Evolutionary conservation across 1,284 basidiomycete genomes (phyloP).

Genomic region (Trametes polyzona): DNA sequence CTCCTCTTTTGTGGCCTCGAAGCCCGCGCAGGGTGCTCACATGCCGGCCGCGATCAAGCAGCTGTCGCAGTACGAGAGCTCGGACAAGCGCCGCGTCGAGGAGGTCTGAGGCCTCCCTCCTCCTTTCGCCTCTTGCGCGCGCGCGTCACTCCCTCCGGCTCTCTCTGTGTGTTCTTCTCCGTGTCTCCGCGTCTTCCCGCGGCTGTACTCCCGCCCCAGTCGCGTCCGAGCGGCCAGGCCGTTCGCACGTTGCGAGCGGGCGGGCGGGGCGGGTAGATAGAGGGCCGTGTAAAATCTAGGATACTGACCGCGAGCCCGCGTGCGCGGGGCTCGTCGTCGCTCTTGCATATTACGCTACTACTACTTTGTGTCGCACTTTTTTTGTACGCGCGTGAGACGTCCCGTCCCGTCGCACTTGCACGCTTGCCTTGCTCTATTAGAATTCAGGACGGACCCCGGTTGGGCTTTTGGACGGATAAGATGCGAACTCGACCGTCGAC

Average conservation of each 20-base stretch:
- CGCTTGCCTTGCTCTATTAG: no score
- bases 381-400: not conserved
- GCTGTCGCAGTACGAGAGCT: constrained; percentile 12
- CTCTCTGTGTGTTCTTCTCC: not conserved
- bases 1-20: not conserved
- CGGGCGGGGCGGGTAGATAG: no score
- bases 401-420: not conserved
- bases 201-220: not conserved
- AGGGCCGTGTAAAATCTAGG: constrained; percentile 13
- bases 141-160: not conserved
- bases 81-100: constrained; percentile 16
- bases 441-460: not conserved
- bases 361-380: not conserved
- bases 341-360: constrained; percentile 4
- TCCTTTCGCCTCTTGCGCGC: not conserved
- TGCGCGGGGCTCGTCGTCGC: not conserved
- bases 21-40: no score
- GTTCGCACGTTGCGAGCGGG: no score
- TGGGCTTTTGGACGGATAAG: not conserved
- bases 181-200: not conserved
- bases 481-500: not conserved
- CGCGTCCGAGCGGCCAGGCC: not conserved
- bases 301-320: not conserved
- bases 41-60: not conserved
- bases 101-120: not conserved